Conservation (phyloP, 805 yeast species). For the Starmerella potacharoeniae region DNA sequence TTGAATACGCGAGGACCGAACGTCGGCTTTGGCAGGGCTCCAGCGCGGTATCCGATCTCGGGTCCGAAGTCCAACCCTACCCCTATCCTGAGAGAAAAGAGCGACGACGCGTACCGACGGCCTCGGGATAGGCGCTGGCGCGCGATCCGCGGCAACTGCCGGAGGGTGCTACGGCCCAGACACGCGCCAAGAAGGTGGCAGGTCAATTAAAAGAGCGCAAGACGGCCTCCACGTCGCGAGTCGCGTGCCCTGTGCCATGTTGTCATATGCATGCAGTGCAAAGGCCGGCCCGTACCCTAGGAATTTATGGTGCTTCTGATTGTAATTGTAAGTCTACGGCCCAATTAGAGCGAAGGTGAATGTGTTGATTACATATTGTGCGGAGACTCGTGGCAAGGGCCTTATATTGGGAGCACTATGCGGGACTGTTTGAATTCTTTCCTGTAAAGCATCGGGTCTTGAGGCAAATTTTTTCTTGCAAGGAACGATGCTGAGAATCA, state of each 20-base stretch:
- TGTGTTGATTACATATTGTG: slow-evolving; percentile 16
- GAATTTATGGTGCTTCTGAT: neutral
- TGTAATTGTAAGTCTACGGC: neutral
- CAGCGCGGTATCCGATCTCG: slow-evolving; percentile 9
- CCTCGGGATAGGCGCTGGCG: neutral
- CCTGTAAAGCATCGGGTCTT: slow-evolving; percentile 1
- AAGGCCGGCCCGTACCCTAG: neutral
- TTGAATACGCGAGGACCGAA: neutral
- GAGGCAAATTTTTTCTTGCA: neutral
- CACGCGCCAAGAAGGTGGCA: too few species aligned
- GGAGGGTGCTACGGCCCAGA: too few species aligned
- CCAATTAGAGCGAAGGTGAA: slow-evolving; percentile 12
- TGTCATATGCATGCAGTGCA: neutral
- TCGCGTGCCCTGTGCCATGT: neutral
- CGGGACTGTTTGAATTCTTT: neutral
- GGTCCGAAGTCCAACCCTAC: slow-evolving; percentile 7
- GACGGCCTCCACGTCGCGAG: too few species aligned
- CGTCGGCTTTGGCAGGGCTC: neutral
- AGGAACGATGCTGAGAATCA: slow-evolving; percentile 15
- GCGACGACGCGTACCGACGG: neutral
- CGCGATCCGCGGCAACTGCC: neutral
- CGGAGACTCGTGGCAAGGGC: slow-evolving; percentile 1
- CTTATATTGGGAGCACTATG: slow-evolving; percentile 13
- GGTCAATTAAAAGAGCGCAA: too few species aligned
- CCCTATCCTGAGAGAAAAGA: neutral